Conservation (phyloP, 2,329 filamentous ascomycete genomes). For the Xylaria hypoxylon region DNA sequence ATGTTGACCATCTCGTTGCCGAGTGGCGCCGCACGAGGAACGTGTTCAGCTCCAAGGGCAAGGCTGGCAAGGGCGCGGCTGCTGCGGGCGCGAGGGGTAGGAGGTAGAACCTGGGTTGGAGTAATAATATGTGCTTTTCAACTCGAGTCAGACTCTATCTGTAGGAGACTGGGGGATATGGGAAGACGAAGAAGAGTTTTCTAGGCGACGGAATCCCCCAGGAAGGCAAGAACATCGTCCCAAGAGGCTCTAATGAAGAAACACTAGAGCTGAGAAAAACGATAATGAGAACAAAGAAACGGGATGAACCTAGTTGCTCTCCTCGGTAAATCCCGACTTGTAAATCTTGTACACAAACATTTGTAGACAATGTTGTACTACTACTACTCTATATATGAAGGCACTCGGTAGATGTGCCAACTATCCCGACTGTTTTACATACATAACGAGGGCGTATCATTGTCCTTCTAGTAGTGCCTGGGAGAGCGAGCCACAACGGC, state of each 20-base stretch:
- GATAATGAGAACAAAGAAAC: not conserved
- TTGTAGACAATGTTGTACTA: slow-evolving; percentile 39
- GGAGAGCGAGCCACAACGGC: not conserved
- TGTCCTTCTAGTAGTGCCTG: not conserved
- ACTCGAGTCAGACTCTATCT: not conserved
- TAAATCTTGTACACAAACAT: slow-evolving; percentile 36
- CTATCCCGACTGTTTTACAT: not conserved
- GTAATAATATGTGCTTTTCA: no score
- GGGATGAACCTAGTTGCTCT: not conserved
- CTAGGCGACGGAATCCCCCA: not conserved
- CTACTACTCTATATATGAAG: slow-evolving; percentile 3
- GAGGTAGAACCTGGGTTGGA: slow-evolving; percentile 17
- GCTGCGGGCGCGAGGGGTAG: slow-evolving; percentile 16
- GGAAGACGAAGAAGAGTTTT: not conserved
- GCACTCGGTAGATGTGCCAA: not conserved
- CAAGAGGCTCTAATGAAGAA: not conserved
- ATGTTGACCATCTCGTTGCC: slow-evolving; percentile 82
- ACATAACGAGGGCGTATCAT: not conserved
- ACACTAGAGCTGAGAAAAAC: not conserved
- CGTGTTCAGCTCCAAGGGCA: slow-evolving; percentile 52
- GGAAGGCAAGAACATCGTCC: not conserved
- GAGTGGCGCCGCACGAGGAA: slow-evolving; percentile 63
- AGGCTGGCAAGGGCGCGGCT: slow-evolving; percentile 29
- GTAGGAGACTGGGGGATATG: not conserved
- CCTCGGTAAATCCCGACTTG: not conserved